Evolutionary conservation across 192 early-diverging fungal species (phyloP), one percentile per base, ranked within the genome.

Genomic region (Linnemannia schmuckeri): DNA sequence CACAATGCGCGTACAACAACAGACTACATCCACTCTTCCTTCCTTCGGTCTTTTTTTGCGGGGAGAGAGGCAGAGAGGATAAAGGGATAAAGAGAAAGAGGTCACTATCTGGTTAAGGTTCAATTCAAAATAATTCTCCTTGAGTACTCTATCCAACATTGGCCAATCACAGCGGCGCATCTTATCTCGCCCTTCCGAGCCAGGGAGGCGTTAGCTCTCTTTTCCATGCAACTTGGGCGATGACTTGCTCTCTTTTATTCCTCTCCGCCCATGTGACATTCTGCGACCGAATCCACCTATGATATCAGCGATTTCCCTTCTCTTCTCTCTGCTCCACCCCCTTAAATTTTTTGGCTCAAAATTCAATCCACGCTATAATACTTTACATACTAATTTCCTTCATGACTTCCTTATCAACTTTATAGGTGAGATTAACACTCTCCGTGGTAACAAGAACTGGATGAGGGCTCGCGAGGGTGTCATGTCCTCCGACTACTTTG

Each of bases 361-460:
- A 20, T 55, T 55, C 52, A 37, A 75, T 57, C 35, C 22, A 10
- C 40, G 40, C 33, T 63, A 17, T 44, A 49, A 37, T 20, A 68
- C n/a, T 30, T 40, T 13, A 40, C 22, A 30, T 33, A 57, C 42
- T 44, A 55, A 30, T 44, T 74, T 76, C 40, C 35, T 74, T 22
- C 30, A 12, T 73, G 17, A 42, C 79, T 17, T 18, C 40, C 47
- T 40, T 33, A 52, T 35, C 27, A 27, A 30, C 30, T 3, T 22
- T 22, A n/a, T 57, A 96, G 94, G 97, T 91, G 98, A 99, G 89
- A 99, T 99, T 88, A 99, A 99, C 90, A 99, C 98, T 44, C 93
- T 99, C 66, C 94, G 97, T 75, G 98, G 98, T 55, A 99, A 99
- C 93, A 98, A 98, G 90, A 99, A 99, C 93, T 99, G 98, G 98